A percentile compares a stretch with the other conserved stretches of the same genome.
Evolutionary conservation across 2,329 filamentous ascomycete genomes (phyloP).

Genomic region (Apiospora kogelbergensis): DNA sequence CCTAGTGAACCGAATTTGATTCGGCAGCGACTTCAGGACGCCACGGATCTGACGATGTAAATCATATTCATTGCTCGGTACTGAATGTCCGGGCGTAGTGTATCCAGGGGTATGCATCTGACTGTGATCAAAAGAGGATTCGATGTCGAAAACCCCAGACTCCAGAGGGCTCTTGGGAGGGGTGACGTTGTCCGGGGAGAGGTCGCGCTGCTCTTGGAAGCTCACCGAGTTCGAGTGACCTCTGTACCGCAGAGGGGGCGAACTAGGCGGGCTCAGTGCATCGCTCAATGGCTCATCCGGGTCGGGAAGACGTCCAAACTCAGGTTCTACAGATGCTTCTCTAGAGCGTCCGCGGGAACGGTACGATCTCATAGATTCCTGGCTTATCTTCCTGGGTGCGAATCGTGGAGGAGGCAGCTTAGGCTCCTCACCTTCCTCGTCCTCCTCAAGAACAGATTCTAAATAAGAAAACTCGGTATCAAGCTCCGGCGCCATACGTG

Average conservation of each 20-base stretch:
- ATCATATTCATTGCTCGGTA: constrained; percentile 57
- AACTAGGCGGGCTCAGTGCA: constrained; percentile 48
- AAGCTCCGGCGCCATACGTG: constrained; percentile 20
- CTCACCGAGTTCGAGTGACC: constrained; percentile 15
- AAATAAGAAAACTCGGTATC: constrained; percentile 28
- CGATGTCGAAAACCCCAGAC: constrained; percentile 46
- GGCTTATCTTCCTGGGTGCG: constrained; percentile 23
- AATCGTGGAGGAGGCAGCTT: constrained; percentile 28
- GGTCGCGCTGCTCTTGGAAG: neutral
- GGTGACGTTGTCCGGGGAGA: constrained; percentile 36
- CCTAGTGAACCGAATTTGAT: constrained; percentile 71
- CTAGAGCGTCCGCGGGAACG: neutral
- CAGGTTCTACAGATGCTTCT: constrained; percentile 42
- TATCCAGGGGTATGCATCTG: constrained; percentile 34
- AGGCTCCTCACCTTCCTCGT: constrained; percentile 21
- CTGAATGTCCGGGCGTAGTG: constrained; percentile 19
- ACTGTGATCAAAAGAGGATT: constrained; percentile 38
- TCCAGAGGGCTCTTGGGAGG: constrained; percentile 43
- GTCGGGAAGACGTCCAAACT: constrained; percentile 34
- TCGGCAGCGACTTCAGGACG: constrained; percentile 75
- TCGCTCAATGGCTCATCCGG: constrained; percentile 32
- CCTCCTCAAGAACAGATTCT: constrained; percentile 30
- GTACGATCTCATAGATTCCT: constrained; percentile 20
- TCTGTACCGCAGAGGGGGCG: constrained; percentile 43
- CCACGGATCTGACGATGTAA: constrained; percentile 79